A percentile compares a stretch with the other conserved stretches of the same genome.
phyloP scores from a whole-genome alignment of 495 filamentous ascomycete genomes.

The Pseudevernia furfuracea region DNA sequence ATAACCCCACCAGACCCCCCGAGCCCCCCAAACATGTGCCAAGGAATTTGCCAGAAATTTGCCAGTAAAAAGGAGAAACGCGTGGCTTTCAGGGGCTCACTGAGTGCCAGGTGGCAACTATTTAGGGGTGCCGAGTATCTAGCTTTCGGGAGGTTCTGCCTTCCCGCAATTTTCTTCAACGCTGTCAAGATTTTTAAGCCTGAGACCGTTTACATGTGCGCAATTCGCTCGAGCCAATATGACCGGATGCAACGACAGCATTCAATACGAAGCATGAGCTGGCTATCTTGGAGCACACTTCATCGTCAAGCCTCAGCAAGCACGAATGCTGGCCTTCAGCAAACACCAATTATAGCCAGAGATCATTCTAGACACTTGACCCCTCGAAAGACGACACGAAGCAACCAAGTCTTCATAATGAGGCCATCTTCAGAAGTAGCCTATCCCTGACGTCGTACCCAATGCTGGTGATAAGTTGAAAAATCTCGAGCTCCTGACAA shows the following conservation, averaged over 20 bases:
- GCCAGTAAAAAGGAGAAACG: background rate
- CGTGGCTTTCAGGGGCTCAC: background rate
- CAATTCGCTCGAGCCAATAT: background rate
- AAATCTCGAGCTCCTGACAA: slow-evolving; percentile 46
- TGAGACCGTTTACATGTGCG: background rate
- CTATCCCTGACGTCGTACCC: slow-evolving; percentile 29
- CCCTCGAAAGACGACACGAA: background rate
- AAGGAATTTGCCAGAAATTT: too few relatives aligned
- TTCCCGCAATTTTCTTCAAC: background rate
- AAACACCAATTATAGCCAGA: background rate
- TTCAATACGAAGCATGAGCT: background rate
- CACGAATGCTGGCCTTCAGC: background rate
- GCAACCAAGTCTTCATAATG: background rate
- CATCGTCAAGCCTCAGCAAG: background rate
- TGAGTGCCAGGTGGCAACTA: too few relatives aligned
- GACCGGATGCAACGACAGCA: background rate
- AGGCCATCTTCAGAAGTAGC: slow-evolving; percentile 8
- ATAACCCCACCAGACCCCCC: background rate
- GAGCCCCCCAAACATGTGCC: too few relatives aligned
- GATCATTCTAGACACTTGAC: background rate
- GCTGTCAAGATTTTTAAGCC: background rate
- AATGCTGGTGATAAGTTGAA: slow-evolving; percentile 40
- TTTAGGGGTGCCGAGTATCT: background rate
- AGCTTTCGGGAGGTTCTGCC: background rate
- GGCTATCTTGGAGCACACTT: background rate